These are phyloP conservation scores for Crotalaria pallida DNA, from an alignment of 306 rosid species.

Conservation along the genomic window DNA sequence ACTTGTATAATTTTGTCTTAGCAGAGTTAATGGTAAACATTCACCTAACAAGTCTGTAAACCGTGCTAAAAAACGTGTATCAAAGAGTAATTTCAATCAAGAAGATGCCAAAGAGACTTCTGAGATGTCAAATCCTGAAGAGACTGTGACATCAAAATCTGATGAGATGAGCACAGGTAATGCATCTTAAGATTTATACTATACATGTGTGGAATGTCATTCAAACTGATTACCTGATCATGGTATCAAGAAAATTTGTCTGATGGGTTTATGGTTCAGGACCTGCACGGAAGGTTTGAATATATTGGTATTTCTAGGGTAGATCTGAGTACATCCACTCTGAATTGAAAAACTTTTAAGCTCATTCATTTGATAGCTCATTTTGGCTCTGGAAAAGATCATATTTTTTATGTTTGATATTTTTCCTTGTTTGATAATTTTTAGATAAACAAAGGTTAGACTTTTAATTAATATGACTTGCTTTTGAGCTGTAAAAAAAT, in stretches of 20 bases:
- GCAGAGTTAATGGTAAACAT: conserved; percentile 59
- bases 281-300: not conserved
- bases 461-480: not conserved
- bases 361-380: not conserved
- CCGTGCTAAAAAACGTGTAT: conserved; percentile 32
- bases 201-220: not conserved
- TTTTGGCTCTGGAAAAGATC: not conserved
- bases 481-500: not conserved
- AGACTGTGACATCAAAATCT: conserved; percentile 28
- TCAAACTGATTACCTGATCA: not conserved
- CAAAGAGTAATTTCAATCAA: conserved; percentile 35
- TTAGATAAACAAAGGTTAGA: not conserved
- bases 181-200: conserved; percentile 6
- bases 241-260: not conserved
- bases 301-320: not conserved
- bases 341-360: not conserved
- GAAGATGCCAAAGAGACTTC: conserved; percentile 61
- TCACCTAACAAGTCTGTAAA: conserved; percentile 51
- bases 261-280: not conserved
- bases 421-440: not conserved
- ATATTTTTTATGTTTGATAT: no score
- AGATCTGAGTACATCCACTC: not conserved
- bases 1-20: conserved; percentile 20
- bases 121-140: conserved; percentile 51
- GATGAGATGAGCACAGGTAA: conserved; percentile 65